Base-by-base conservation (phyloP, 257 asterid species). In the Nicotiana sylvestris region DNA sequence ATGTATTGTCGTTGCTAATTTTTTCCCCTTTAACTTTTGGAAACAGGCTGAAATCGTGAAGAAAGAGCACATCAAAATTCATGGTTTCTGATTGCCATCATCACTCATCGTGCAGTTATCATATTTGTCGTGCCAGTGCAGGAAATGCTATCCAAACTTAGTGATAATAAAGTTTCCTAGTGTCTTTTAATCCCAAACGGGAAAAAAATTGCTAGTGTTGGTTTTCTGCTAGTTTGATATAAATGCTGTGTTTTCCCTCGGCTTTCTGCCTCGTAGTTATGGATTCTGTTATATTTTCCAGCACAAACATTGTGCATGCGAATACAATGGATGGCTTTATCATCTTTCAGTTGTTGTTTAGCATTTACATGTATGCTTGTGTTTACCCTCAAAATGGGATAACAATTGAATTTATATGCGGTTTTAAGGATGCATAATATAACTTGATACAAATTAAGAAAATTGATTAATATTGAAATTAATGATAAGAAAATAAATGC, bases 61-160 rank as follows among this genome's bases (percentile, higher is more conserved):
- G 61, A 72, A 72, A 72, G 79, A 72, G 8, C 37, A 72, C 61
- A 72, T 72, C 79, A 72, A 72, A 46, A 72, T 72, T 72, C 79
- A 72, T 25, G 79, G 79, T 46, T 72, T 72, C 39, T 72, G 61
- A 72, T 72, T 49, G 1, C 61, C 79, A 11, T 49, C 61, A 46
- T 25, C 2, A 46, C 2, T 13, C 79, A 46, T 25, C 39, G 61
- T 1, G 13, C 60, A 12, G 78, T 21, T 46, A 1, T 72, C 15
- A 25, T 43, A 21, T 72, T 37, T 72, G 37, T 70, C 13, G 37
- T 6, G 61, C 8, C 37, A 3, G 60, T 6, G 79, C 61, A 21
- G 79, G 29, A 72, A 1, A 72, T 72, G 61, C 21, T 49, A 46
- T 72, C 15, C 15, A 0, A 46, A 35, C 27, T 1, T 9, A 72